Base-by-base conservation (phyloP, 225 moss, liverwort and hornwort species). In the Physcomitrium patens region DNA sequence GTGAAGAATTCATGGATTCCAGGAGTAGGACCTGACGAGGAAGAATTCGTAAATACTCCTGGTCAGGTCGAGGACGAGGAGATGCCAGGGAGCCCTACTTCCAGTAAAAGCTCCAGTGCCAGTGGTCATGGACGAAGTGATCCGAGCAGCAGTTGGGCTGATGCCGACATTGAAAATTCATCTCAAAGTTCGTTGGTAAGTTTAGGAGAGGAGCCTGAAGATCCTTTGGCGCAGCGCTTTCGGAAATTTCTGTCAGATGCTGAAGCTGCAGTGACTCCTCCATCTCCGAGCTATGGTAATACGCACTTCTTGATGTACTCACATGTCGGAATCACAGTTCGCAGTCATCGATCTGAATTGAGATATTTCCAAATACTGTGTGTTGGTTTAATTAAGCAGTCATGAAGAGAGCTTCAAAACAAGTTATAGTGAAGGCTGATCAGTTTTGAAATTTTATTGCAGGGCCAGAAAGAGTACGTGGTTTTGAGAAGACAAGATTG, bases 171-270 rank as follows among this genome's bases (percentile, higher is more conserved):
- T 31, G 78, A 83, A 3, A 22, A 61, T n/a, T 63, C 70, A 22
- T 78, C 76, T 65, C 71, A 41, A 23, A 70, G 43, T 50, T 73
- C 51, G 46, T 62, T 2, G 12, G 51, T 63, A 41, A 17, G 37
- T 12, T 12, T 60, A 65, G 75, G 65, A 3, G 87, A 85, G 23
- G 78, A 82, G 63, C 79, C 79, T 53, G 82, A 82, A 42, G 88
- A 85, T 70, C 73, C 70, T 65, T 60, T 85, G 73, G 74, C 66
- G 31, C 76, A 78, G 57, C 82, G 82, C 31, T 85, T 85, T 63
- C 80, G 85, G 47, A 82, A 85, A 28, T 88, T 88, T 59, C 73
- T 82, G 31, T 71, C 68, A 63, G 80, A 88, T 70, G 74, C 80
- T 56, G 74, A 80, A 72, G 78, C 82, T 51, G 72, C 75, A 44